Evolutionary conservation across 192 early-diverging fungal species (phyloP), one percentile per base, ranked within the genome.

Genomic region (Haplosporangium gracile): DNA sequence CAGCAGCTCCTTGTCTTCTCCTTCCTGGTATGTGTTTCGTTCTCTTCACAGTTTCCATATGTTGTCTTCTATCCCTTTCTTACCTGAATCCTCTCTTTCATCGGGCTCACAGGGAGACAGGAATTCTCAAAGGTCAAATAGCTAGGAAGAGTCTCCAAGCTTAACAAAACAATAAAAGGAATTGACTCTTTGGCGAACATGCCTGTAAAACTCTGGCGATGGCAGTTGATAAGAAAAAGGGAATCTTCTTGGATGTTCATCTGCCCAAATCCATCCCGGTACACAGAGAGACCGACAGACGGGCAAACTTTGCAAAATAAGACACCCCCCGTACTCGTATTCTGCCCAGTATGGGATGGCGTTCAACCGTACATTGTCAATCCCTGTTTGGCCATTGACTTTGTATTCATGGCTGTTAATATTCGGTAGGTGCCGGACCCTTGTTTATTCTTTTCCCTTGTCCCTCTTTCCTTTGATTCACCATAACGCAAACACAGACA

Each of bases 401-500:
- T 57, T 57, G 55, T 2, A 57, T 26, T 6, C 55, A 57, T 11
- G 55, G n/a, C 55, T 57, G 55, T 57, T 57, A 57, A 57, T 57
- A 26, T 57, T n/a, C 55, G n/a, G n/a, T 57, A 57, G 55, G n/a
- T 57, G n/a, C 55, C 53, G 55, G 55, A 57, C 55, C 55, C 55
- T 57, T 57, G 55, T 57, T 57, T 26, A 2, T 55, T 24, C 51
- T 51, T 20, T 15, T 15, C 49, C 16, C 3, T 51, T 43, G 1
- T 43, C 42, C 42, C 51, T 51, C 49, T 5, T 43, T 5, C 42
- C 51, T 51, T 11, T 51, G 49, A 51, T 51, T 15, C 16, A 24
- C 51, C 2, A 55, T 18, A 55, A 18, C 1, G 36, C 36, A 36
- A 36, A 36, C 36, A 36, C 13, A 15, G 9, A 51, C 0, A 9